phyloP scores from a whole-genome alignment of 805 yeast genomes.

The Aciculoconidium aculeatum region DNA sequence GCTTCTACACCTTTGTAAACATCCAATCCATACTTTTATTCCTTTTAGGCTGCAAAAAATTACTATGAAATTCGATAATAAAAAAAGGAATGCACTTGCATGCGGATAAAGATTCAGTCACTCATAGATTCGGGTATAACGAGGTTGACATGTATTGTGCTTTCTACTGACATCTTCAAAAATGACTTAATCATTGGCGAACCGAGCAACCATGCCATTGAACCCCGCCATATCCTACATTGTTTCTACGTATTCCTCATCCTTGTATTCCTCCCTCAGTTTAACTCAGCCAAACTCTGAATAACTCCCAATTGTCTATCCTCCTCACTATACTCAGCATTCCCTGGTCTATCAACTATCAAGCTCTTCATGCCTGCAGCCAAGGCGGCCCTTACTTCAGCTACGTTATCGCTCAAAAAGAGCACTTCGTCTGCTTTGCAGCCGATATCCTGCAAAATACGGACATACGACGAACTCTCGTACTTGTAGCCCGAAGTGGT shows the following conservation, averaged over 20 bases:
- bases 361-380: conserved; percentile 54
- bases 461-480: conserved; percentile 50
- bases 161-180: background rate
- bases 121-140: no score
- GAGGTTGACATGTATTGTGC: no score
- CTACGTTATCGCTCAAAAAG: conserved; percentile 76
- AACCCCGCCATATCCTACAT: no score
- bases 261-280: background rate
- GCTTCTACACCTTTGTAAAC: no score
- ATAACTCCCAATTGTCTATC: conserved; percentile 15
- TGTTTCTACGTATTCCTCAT: no score
- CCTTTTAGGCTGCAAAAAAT: no score
- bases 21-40: no score
- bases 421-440: conserved; percentile 31
- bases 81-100: no score
- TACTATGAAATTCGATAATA: no score
- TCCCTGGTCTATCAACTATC: conserved; percentile 73
- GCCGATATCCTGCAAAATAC: conserved; percentile 44
- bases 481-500: conserved; percentile 73
- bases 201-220: no score
- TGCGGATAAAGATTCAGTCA: no score
- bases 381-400: conserved; percentile 72
- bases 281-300: conserved; percentile 2
- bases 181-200: no score
- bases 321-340: conserved; percentile 41